These are phyloP conservation scores for Sarcodon sp. DNA, from an alignment of 768 basidiomycete genomes.

Conservation along the genomic window DNA sequence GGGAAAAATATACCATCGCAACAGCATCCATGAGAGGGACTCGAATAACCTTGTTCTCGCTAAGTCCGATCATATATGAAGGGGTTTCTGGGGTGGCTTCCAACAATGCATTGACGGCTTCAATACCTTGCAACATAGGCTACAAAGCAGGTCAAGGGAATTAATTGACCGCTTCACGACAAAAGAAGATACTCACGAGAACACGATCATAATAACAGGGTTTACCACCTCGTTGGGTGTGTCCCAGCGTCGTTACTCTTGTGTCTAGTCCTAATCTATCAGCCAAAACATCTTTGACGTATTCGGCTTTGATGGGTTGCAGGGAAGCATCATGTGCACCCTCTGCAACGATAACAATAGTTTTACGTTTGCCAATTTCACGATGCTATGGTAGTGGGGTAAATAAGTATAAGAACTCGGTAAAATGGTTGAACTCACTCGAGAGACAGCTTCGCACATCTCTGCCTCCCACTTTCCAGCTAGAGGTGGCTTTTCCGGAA, in stretches of 20 bases:
- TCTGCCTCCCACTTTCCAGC: slow-evolving; percentile 77
- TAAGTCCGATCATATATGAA: slow-evolving; percentile 94
- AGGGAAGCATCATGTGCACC: slow-evolving; percentile 83
- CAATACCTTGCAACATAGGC: slow-evolving; percentile 94
- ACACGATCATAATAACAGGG: slow-evolving; percentile 93
- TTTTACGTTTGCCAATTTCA: slow-evolving; percentile 87
- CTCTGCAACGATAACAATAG: slow-evolving; percentile 96
- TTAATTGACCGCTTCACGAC: not conserved
- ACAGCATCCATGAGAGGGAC: slow-evolving; percentile 93
- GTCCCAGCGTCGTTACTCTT: slow-evolving; percentile 91
- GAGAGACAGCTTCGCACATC: slow-evolving; percentile 78
- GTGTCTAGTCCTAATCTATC: slow-evolving; percentile 88
- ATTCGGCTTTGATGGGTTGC: slow-evolving; percentile 84
- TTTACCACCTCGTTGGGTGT: slow-evolving; percentile 90
- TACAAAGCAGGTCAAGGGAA: slow-evolving; percentile 16
- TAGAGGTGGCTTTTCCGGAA: slow-evolving; percentile 84
- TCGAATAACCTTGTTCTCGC: slow-evolving; percentile 90
- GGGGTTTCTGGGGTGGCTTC: slow-evolving; percentile 81
- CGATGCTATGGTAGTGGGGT: slow-evolving; percentile 52
- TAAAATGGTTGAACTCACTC: slow-evolving; percentile 30
- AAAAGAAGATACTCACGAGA: slow-evolving; percentile 32
- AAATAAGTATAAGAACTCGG: not conserved
- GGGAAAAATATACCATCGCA: slow-evolving; percentile 40
- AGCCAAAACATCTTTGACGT: slow-evolving; percentile 82
- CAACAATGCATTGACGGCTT: slow-evolving; percentile 83